Conservation (phyloP, 108 stramenopile genomes). For the Asterionellopsis glacialis region DNA sequence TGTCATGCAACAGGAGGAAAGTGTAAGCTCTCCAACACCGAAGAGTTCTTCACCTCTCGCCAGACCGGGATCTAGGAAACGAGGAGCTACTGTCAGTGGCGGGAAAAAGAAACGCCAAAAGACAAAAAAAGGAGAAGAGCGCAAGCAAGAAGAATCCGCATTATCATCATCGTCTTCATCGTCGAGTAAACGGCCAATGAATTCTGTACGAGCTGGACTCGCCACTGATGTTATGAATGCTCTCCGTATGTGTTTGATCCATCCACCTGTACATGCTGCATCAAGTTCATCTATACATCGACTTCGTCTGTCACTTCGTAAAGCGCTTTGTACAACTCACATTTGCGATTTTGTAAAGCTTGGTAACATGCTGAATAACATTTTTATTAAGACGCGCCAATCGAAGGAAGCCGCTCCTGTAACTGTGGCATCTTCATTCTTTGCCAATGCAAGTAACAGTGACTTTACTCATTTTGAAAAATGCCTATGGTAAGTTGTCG, state of each 20-base stretch:
- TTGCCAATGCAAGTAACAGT: conserved; percentile 10
- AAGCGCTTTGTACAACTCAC: conserved; percentile 7
- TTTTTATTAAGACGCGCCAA: not conserved
- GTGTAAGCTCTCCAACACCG: too few relatives aligned
- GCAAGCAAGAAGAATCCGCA: not conserved
- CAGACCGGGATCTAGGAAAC: too few relatives aligned
- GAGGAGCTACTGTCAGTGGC: too few relatives aligned
- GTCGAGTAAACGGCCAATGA: conserved; percentile 2
- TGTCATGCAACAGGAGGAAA: too few relatives aligned
- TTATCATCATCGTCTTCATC: not conserved
- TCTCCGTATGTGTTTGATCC: conserved; percentile 11
- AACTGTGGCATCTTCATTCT: conserved; percentile 15
- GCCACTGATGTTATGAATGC: conserved; percentile 21
- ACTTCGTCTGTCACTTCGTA: conserved; percentile 7
- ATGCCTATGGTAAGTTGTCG: conserved; percentile 7
- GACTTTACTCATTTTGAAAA: conserved; percentile 1
- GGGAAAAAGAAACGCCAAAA: too few relatives aligned
- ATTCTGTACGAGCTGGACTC: conserved; percentile 21
- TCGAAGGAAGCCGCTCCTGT: too few relatives aligned
- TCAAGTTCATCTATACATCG: conserved; percentile 3
- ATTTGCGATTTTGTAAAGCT: conserved; percentile 20
- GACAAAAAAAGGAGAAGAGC: too few relatives aligned
- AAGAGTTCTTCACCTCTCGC: too few relatives aligned
- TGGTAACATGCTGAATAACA: not conserved
- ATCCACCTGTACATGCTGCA: not conserved